Conservation (phyloP, 495 filamentous ascomycete genomes). For the Hypoxylon fuscum region DNA sequence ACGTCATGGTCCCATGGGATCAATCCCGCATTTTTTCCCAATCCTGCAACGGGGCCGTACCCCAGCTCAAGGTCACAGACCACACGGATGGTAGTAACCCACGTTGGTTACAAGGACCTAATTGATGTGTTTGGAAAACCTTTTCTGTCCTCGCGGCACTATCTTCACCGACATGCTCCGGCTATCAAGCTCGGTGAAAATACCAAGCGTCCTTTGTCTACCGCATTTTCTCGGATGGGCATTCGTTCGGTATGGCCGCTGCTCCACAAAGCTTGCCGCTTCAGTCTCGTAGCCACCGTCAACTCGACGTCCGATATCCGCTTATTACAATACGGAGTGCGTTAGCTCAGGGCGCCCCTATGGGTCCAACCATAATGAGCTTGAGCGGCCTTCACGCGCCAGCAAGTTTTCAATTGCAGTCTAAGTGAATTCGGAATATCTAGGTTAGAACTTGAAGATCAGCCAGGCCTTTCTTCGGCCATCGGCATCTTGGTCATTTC, state of each 20-base stretch:
- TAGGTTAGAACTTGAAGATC: constrained; percentile 18
- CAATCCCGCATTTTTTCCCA: constrained; percentile 40
- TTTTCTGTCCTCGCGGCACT: constrained; percentile 21
- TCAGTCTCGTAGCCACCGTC: constrained; percentile 38
- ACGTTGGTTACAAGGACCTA: too few relatives aligned
- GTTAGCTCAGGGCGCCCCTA: constrained; percentile 20
- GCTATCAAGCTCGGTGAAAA: constrained; percentile 34
- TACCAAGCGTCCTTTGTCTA: constrained; percentile 25
- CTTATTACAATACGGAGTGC: constrained; percentile 29
- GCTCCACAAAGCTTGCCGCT: constrained; percentile 42
- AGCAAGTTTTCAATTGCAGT: constrained; percentile 3
- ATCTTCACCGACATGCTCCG: constrained; percentile 42
- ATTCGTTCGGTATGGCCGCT: constrained; percentile 45
- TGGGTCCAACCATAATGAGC: constrained; percentile 32
- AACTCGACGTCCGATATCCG: constrained; percentile 33
- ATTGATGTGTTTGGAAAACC: constrained; percentile 17
- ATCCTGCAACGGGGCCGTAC: constrained; percentile 14
- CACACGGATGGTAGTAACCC: constrained; percentile 19
- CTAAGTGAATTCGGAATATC: constrained; percentile 17
- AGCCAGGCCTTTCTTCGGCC: constrained; percentile 31
- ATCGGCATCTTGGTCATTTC: constrained; percentile 35
- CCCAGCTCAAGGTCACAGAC: constrained; percentile 34
- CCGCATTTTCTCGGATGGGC: constrained; percentile 35
- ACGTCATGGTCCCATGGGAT: constrained; percentile 40
- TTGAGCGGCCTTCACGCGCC: constrained; percentile 6